A percentile compares a stretch with the other conserved stretches of the same genome.
Evolutionary conservation across 176 grass and related monocot species (phyloP).

Genomic region (Triticum dicoccoides): DNA sequence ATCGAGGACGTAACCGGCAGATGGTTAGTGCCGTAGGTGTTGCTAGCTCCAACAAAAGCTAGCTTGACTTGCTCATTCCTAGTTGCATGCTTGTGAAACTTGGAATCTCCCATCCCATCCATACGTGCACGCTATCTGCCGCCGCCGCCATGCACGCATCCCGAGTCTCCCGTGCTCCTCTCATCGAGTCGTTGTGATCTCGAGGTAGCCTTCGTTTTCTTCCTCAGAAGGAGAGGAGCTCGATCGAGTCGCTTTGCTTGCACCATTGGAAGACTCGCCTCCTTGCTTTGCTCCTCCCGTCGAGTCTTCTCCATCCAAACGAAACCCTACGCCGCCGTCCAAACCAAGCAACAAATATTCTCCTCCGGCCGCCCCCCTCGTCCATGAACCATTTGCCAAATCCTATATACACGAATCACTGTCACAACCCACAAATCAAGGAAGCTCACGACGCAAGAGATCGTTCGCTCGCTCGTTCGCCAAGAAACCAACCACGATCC

Average conservation of each 20-base stretch:
- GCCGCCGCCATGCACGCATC: not conserved
- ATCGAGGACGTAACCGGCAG: too few species aligned
- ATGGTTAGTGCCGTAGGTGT: not conserved
- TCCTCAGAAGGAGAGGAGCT: not conserved
- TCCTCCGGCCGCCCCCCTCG: not conserved
- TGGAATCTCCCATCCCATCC: not conserved
- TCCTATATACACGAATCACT: not conserved
- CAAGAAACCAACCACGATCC: not conserved
- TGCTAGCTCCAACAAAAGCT: not conserved
- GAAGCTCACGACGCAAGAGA: not conserved
- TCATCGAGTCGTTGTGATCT: not conserved
- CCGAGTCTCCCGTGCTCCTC: too few species aligned
- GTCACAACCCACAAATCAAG: not conserved
- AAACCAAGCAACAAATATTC: conserved; percentile 7
- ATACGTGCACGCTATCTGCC: not conserved
- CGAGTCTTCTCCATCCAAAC: not conserved
- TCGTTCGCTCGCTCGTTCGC: not conserved
- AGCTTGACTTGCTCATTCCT: not conserved
- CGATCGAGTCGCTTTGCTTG: not conserved
- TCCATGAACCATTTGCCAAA: not conserved
- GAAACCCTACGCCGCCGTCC: not conserved
- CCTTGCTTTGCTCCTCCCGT: too few species aligned
- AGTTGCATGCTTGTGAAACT: not conserved
- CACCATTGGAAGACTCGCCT: not conserved
- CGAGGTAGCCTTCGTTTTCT: not conserved